A percentile compares a stretch with the other conserved stretches of the same genome.
phyloP scores from a whole-genome alignment of 2,329 filamentous ascomycete genomes.

The Periconia sp. region DNA sequence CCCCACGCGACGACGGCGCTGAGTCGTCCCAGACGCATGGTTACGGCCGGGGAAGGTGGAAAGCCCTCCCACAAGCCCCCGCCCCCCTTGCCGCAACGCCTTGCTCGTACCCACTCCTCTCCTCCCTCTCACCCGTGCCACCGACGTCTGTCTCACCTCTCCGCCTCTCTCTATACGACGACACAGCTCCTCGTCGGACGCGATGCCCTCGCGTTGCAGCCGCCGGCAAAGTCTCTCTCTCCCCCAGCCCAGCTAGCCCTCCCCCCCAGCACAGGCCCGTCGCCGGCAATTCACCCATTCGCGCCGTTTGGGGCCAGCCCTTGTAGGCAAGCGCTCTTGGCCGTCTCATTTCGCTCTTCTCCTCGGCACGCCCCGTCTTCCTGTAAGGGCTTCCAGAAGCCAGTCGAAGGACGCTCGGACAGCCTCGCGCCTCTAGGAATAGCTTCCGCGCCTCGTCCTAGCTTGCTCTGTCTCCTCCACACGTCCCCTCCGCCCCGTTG shows the following conservation, averaged over 20 bases:
- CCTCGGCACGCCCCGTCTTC: slow-evolving; percentile 15
- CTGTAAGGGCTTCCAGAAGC: slow-evolving; percentile 32
- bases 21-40: slow-evolving; percentile 22
- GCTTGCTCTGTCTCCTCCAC: slow-evolving; percentile 9
- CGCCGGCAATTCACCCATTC: too few species aligned
- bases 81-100: slow-evolving; percentile 7
- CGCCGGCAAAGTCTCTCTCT: too few species aligned
- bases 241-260: too few species aligned
- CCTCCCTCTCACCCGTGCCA: too few species aligned
- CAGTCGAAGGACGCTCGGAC: slow-evolving; percentile 39
- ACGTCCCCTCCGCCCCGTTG: slow-evolving; percentile 21
- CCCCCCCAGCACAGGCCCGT: too few species aligned
- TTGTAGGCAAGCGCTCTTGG: neutral
- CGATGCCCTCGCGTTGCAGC: too few species aligned
- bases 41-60: slow-evolving; percentile 18
- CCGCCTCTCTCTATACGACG: too few species aligned
- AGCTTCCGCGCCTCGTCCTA: slow-evolving; percentile 17
- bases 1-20: slow-evolving; percentile 24
- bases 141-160: too few species aligned
- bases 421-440: slow-evolving; percentile 14
- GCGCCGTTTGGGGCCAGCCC: too few species aligned
- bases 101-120: too few species aligned
- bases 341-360: slow-evolving; percentile 1
- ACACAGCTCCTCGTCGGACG: too few species aligned
- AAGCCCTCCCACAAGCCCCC: too few species aligned